phyloP scores from a whole-genome alignment of 768 basidiomycete genomes.

The Boletus bicolor region DNA sequence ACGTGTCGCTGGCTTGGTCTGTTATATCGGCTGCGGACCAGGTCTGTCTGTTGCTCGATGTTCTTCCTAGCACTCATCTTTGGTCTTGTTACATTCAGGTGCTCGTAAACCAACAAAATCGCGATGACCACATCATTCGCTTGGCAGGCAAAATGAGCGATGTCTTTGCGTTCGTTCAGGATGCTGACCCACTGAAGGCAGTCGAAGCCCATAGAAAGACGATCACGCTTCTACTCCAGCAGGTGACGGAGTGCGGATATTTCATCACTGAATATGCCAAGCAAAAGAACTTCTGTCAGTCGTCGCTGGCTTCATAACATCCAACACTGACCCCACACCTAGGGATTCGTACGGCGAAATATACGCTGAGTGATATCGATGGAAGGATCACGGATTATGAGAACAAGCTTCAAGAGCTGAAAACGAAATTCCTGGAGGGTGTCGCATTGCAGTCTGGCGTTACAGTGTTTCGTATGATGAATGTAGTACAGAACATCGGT shows the following conservation, averaged over 20 bases:
- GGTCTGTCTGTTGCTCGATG: not conserved
- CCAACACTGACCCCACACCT: not conserved
- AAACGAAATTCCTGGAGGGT: too few relatives aligned
- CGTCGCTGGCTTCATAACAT: not conserved
- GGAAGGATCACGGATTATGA: too few relatives aligned
- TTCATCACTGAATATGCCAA: conserved; percentile 4
- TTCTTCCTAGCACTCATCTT: not conserved
- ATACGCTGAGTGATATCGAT: too few relatives aligned
- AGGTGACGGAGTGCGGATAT: conserved; percentile 9
- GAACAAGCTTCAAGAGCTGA: too few relatives aligned
- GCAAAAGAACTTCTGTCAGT: not conserved
- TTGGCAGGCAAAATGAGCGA: conserved; percentile 1
- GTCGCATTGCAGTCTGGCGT: too few relatives aligned
- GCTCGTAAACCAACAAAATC: not conserved
- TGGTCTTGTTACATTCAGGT: not conserved
- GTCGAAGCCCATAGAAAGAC: not conserved
- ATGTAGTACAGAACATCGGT: too few relatives aligned
- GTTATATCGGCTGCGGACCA: conserved; percentile 22
- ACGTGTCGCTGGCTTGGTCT: conserved; percentile 18
- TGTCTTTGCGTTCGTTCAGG: not conserved
- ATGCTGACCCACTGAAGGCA: not conserved
- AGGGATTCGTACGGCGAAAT: not conserved
- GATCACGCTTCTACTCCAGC: not conserved
- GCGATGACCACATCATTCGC: not conserved
- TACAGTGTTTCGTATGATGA: too few relatives aligned